Evolutionary conservation across 2,329 filamentous ascomycete genomes (phyloP).

Genomic region (Fusarium staphyleae): DNA sequence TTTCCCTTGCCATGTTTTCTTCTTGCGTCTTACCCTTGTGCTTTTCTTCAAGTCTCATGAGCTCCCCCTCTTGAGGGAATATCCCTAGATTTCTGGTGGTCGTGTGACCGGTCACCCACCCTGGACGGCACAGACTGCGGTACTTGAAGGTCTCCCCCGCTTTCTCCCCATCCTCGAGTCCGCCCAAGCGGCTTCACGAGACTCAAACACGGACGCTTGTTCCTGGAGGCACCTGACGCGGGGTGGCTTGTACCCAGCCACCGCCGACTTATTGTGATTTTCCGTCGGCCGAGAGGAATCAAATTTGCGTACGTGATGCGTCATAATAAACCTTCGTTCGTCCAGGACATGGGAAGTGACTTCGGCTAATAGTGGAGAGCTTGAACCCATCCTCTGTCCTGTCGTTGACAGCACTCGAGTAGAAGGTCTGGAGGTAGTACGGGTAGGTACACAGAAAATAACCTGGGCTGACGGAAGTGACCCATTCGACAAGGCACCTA

Average conservation of each 20-base stretch:
- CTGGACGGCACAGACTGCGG: slow-evolving; percentile 4
- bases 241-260: slow-evolving; percentile 28
- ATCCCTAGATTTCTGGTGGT: slow-evolving; percentile 21
- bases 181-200: slow-evolving; percentile 13
- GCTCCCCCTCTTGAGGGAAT: slow-evolving; percentile 31
- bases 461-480: slow-evolving; percentile 2
- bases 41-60: slow-evolving; percentile 34
- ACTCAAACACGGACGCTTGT: slow-evolving; percentile 23
- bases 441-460: background rate
- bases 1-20: slow-evolving; percentile 9
- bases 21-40: slow-evolving; percentile 21
- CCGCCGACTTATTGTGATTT: slow-evolving; percentile 11
- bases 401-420: no score
- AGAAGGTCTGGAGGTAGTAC: background rate
- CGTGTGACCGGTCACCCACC: slow-evolving; percentile 38
- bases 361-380: slow-evolving; percentile 33
- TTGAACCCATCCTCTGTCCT: no score
- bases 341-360: slow-evolving; percentile 8
- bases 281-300: slow-evolving; percentile 37
- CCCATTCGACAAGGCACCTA: slow-evolving; percentile 1
- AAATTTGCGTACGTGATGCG: slow-evolving; percentile 3
- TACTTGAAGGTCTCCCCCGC: slow-evolving; percentile 25
- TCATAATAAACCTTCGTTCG: slow-evolving; percentile 5
- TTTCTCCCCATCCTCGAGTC: slow-evolving; percentile 9
- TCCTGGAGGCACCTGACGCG: slow-evolving; percentile 37